These are phyloP conservation scores for Solanum tarapatanum DNA, from an alignment of 257 asterid species.

Conservation along the genomic window DNA sequence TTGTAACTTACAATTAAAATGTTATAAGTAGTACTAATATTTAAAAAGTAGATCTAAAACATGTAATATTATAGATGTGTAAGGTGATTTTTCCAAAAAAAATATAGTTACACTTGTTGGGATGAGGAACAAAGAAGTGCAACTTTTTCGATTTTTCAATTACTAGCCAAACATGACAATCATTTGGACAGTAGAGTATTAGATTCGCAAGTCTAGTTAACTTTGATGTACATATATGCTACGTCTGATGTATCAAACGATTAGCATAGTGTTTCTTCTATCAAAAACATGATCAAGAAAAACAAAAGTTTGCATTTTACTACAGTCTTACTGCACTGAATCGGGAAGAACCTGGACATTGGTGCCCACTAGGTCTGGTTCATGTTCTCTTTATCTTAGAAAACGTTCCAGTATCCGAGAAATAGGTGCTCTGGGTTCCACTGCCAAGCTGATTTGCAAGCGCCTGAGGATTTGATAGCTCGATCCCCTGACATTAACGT, in stretches of 20 bases:
- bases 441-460: constrained; percentile 59
- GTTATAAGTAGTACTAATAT: not conserved
- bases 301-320: not conserved
- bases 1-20: fast-evolving
- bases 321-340: not conserved
- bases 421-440: constrained; percentile 87
- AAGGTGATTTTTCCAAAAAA: no score
- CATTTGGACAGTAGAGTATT: not conserved
- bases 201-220: not conserved
- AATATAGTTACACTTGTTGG: not conserved
- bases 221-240: not conserved
- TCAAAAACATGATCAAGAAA: not conserved
- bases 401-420: constrained; percentile 86
- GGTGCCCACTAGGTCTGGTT: not conserved
- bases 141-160: not conserved
- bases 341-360: not conserved
- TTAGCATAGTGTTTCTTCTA: not conserved
- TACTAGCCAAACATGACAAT: not conserved
- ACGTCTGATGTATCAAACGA: not conserved
- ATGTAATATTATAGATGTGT: no score
- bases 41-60: not conserved
- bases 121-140: not conserved
- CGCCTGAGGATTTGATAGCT: constrained; percentile 93
- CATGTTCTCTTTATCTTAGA: constrained; percentile 73
- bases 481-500: constrained; percentile 57